Conservation (phyloP, 1,284 basidiomycete genomes). For the Thecaphora thlaspeos region DNA sequence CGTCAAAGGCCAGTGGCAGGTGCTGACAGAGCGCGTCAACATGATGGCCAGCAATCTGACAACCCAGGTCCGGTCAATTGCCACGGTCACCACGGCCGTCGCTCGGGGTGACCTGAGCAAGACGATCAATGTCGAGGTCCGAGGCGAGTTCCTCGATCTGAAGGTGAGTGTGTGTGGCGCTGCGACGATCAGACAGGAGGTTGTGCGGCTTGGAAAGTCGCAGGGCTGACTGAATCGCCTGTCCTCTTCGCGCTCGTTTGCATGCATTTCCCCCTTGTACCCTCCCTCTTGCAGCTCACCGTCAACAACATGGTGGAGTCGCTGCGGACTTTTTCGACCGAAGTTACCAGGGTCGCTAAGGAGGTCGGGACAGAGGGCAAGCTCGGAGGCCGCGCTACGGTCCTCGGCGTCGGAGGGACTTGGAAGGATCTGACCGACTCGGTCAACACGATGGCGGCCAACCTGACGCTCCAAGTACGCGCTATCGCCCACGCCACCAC, state of each 20-base stretch:
- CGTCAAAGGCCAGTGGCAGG: slow-evolving; percentile 60
- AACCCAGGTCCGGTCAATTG: slow-evolving; percentile 72
- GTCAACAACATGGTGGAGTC: slow-evolving; percentile 59
- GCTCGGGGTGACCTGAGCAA: slow-evolving; percentile 56
- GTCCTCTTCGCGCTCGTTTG: no score
- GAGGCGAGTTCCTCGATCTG: slow-evolving; percentile 56
- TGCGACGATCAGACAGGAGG: no score
- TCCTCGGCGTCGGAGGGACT: slow-evolving; percentile 58
- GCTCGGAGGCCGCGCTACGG: slow-evolving; percentile 56
- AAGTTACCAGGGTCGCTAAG: slow-evolving; percentile 57
- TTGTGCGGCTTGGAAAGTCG: no score
- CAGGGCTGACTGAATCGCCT: no score
- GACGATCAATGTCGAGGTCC: slow-evolving; percentile 57
- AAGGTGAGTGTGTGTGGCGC: slow-evolving; percentile 19
- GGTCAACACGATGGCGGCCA: slow-evolving; percentile 65
- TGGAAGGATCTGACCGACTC: slow-evolving; percentile 79
- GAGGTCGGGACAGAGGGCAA: slow-evolving; percentile 58
- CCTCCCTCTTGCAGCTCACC: slow-evolving; percentile 9
- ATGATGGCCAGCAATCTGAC: slow-evolving; percentile 70
- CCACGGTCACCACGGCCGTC: slow-evolving; percentile 55
- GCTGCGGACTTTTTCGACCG: slow-evolving; percentile 57
- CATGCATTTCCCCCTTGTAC: no score
- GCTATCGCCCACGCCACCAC: slow-evolving; percentile 93
- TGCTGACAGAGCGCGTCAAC: slow-evolving; percentile 58
- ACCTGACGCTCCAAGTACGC: slow-evolving; percentile 86